Conservation (phyloP, 176 grass and related monocot genomes). For the Oryza glumipatula region DNA sequence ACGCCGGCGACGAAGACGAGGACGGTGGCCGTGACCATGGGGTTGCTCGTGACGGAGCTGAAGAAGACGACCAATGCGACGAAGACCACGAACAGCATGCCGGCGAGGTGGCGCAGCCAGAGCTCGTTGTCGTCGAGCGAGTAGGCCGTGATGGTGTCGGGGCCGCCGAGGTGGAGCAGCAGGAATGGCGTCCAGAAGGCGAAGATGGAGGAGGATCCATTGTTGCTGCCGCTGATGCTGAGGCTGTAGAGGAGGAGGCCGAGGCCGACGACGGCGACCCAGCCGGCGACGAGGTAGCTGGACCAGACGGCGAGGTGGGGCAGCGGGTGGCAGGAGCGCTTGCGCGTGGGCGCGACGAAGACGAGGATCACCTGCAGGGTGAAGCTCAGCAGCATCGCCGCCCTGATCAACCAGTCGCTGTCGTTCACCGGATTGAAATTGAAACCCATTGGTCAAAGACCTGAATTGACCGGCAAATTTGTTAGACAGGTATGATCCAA, state of each 20-base stretch:
- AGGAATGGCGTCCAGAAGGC: slow-evolving; percentile 75
- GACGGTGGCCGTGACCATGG: slow-evolving; percentile 28
- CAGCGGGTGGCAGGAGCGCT: slow-evolving; percentile 3
- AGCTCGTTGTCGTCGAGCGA: slow-evolving; percentile 66
- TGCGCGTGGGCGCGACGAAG: slow-evolving; percentile 43
- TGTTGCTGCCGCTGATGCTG: slow-evolving; percentile 26
- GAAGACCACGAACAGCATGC: slow-evolving; percentile 58
- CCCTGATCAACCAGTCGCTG: slow-evolving; percentile 46
- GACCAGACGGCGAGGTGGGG: slow-evolving; percentile 39
- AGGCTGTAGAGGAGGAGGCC: slow-evolving; percentile 60
- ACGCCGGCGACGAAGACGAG: slow-evolving; percentile 49
- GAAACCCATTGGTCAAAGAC: slow-evolving; percentile 28
- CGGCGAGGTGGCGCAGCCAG: slow-evolving; percentile 53
- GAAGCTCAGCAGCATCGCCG: slow-evolving; percentile 44
- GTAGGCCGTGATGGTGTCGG: slow-evolving; percentile 68
- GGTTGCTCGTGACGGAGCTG: slow-evolving; percentile 36
- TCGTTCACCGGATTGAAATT: slow-evolving; percentile 39
- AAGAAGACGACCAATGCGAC: slow-evolving; percentile 42
- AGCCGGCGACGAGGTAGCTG: slow-evolving; percentile 55
- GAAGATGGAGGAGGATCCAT: slow-evolving; percentile 22
- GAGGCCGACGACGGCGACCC: slow-evolving; percentile 57
- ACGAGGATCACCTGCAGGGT: slow-evolving; percentile 40
- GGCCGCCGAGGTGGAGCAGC: slow-evolving; percentile 74
- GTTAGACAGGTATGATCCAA: too few relatives aligned
- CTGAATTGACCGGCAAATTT: too few relatives aligned